Conservation (phyloP, 305 asterid genomes). For the Fraxinus albicans region DNA sequence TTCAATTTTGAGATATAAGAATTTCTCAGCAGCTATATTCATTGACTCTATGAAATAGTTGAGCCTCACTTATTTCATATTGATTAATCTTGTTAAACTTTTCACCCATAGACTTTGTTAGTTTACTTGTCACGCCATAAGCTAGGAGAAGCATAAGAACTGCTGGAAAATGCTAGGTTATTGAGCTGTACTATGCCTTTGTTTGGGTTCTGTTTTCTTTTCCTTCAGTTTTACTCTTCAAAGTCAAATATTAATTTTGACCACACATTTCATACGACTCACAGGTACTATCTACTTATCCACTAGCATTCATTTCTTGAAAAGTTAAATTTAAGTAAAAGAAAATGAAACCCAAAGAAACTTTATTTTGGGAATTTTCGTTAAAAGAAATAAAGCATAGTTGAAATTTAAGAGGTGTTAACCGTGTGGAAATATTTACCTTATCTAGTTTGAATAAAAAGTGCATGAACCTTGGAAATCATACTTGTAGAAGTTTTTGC, state of each 20-base stretch:
- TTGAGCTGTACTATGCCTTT: neutral
- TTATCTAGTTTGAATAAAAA: conserved; percentile 7
- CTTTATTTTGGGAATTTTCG: neutral
- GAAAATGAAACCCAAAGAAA: neutral
- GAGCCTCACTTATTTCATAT: conserved; percentile 8
- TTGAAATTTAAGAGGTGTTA: conserved; percentile 11
- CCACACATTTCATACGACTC: neutral
- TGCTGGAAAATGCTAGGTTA: conserved; percentile 6
- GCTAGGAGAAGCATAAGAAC: neutral
- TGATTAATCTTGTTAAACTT: conserved; percentile 10
- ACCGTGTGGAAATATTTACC: neutral
- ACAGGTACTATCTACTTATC: neutral
- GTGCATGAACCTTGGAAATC: conserved; percentile 10
- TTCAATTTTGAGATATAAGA: conserved; percentile 3
- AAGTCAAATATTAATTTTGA: neutral
- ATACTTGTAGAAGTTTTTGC: neutral
- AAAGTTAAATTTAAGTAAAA: neutral
- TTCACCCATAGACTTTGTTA: neutral
- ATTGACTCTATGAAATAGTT: neutral
- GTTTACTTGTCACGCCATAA: neutral
- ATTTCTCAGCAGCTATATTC: neutral
- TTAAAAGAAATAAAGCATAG: neutral
- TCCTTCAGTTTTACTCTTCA: neutral
- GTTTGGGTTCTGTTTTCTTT: neutral
- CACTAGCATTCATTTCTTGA: neutral